These are phyloP conservation scores for Arctostaphylos glauca DNA, from an alignment of 148 eudicot species.

Conservation along the genomic window DNA sequence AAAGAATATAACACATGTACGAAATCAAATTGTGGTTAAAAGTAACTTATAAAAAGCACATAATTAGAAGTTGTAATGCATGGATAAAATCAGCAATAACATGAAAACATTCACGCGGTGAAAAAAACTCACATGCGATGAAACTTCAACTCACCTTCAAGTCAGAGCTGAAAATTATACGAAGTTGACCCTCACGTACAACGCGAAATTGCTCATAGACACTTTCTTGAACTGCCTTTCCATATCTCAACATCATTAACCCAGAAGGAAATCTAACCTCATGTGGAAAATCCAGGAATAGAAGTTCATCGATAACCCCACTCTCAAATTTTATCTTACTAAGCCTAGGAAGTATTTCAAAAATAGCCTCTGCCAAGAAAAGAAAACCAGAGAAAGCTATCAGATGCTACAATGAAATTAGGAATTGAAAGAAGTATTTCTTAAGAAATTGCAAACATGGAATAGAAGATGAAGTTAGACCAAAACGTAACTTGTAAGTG, in stretches of 20 bases:
- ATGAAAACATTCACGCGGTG: neutral
- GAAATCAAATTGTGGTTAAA: neutral
- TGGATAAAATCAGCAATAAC: neutral
- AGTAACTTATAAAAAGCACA: neutral
- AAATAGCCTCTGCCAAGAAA: slow-evolving; percentile 40
- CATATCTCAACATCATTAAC: slow-evolving; percentile 37
- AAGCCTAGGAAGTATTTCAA: slow-evolving; percentile 44
- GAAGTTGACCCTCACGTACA: slow-evolving; percentile 64
- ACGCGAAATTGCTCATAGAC: slow-evolving; percentile 54
- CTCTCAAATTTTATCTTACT: slow-evolving; percentile 36
- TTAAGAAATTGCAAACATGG: neutral
- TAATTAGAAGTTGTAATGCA: neutral
- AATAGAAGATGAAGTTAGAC: slow-evolving; percentile 2
- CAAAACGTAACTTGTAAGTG: neutral
- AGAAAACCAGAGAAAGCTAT: slow-evolving; percentile 10
- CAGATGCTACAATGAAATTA: slow-evolving; percentile 7
- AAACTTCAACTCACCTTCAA: slow-evolving; percentile 46
- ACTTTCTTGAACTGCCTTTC: slow-evolving; percentile 54
- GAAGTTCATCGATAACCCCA: slow-evolving; percentile 58
- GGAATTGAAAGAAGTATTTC: neutral
- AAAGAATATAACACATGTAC: neutral
- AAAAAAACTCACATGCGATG: neutral
- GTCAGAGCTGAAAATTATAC: slow-evolving; percentile 47
- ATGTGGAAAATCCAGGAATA: slow-evolving; percentile 44
- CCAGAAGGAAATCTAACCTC: slow-evolving; percentile 45